These are phyloP conservation scores for Gentiana straminea DNA, from an alignment of 257 asterid genomes.

Conservation along the genomic window DNA sequence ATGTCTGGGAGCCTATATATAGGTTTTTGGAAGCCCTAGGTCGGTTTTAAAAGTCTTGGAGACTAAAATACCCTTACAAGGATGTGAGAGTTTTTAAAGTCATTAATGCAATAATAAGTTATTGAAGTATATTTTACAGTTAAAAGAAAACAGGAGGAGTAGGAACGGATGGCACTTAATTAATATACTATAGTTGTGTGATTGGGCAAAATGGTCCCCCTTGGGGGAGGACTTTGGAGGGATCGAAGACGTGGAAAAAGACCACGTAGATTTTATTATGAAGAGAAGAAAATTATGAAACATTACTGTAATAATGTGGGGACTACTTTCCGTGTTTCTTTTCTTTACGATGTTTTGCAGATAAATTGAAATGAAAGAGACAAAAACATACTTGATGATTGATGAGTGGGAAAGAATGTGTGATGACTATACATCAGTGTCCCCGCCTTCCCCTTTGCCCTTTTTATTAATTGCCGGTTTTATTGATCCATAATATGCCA, in stretches of 20 bases:
- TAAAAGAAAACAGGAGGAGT: too few species aligned
- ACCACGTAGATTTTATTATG: slow-evolving; percentile 8
- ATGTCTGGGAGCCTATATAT: too few species aligned
- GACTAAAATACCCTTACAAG: too few species aligned
- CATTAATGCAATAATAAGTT: too few species aligned
- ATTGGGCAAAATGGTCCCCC: too few species aligned
- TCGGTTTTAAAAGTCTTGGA: too few species aligned
- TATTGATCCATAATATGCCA: neutral
- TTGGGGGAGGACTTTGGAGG: neutral
- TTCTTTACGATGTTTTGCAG: slow-evolving; percentile 10
- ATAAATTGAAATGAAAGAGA: slow-evolving; percentile 10
- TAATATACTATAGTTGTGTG: too few species aligned
- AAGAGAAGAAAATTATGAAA: neutral
- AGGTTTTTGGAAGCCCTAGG: too few species aligned
- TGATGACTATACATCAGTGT: neutral
- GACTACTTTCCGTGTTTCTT: slow-evolving; percentile 14
- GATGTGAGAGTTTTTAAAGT: too few species aligned
- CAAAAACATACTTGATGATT: slow-evolving; percentile 6
- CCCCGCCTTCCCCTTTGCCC: neutral
- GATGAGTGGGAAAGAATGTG: neutral
- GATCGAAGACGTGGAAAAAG: neutral
- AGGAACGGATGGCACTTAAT: too few species aligned
- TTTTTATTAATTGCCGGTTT: neutral
- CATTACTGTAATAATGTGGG: neutral
- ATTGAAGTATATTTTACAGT: too few species aligned